A percentile compares a stretch with the other conserved stretches of the same genome.
These are phyloP conservation scores for Saksenaea vasiformis DNA, from an alignment of 371 early-diverging fungal species.

Conservation along the genomic window DNA sequence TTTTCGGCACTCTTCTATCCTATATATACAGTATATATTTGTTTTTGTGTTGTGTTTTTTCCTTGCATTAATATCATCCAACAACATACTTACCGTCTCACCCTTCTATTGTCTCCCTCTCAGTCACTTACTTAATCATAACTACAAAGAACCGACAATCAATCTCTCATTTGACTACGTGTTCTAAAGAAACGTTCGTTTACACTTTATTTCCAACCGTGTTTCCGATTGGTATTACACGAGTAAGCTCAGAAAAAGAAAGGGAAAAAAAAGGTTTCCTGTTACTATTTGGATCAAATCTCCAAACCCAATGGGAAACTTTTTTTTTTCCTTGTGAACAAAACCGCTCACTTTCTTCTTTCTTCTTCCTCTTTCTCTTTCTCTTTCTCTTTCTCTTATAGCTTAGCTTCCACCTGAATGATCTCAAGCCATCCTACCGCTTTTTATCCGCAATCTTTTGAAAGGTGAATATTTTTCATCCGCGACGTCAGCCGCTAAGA, in stretches of 20 bases:
- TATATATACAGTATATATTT: conserved; percentile 1
- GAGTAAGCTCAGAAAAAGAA: background rate
- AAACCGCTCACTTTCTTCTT: background rate
- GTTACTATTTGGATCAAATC: conserved; percentile 2
- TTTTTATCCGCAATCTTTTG: background rate
- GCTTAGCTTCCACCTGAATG: background rate
- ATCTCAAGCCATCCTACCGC: conserved; percentile 1
- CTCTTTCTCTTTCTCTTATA: background rate
- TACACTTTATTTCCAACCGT: background rate
- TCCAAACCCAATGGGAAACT: background rate
- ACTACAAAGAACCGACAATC: no score
- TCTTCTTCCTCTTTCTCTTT: background rate
- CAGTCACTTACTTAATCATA: background rate
- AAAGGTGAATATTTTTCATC: background rate
- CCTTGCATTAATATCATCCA: background rate
- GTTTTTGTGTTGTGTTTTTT: background rate
- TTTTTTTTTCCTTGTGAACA: background rate
- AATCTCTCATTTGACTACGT: background rate
- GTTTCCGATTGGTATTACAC: conserved; percentile 5
- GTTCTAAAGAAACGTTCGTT: background rate
- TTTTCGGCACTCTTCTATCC: background rate
- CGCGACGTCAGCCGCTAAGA: background rate
- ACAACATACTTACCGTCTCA: no score
- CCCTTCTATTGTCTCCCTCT: no score
- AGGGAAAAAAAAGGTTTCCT: background rate